Percentiles rank a stretch among this genome's conserved stretches.
Evolutionary conservation across 257 asterid genomes (phyloP).

Genomic region (Rhazya stricta): DNA sequence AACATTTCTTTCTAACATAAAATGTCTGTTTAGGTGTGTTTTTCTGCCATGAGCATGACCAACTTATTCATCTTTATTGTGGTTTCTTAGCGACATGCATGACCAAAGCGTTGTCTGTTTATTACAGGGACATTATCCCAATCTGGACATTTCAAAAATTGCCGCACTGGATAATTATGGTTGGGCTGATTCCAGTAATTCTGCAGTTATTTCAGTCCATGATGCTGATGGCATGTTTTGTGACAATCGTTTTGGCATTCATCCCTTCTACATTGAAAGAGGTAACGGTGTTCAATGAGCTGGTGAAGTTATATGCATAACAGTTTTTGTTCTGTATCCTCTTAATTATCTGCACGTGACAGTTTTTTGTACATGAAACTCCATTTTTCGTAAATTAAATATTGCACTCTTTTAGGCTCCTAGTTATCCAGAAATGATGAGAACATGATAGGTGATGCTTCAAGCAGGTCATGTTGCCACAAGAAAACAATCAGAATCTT

Average conservation of each 20-base stretch:
- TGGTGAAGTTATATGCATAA: background rate
- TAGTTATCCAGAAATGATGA: background rate
- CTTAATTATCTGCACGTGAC: background rate
- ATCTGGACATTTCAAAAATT: conserved; percentile 39
- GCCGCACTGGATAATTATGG: conserved; percentile 54
- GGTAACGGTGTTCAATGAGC: conserved; percentile 36
- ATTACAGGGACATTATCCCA: conserved; percentile 46
- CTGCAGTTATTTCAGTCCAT: conserved; percentile 28
- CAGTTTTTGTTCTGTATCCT: background rate
- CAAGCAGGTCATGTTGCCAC: background rate
- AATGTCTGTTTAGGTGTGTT: background rate
- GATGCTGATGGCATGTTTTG: conserved; percentile 53
- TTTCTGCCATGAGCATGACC: background rate
- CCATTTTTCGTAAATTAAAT: background rate
- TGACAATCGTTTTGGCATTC: conserved; percentile 67
- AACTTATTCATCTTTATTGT: background rate
- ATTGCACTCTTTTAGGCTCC: background rate
- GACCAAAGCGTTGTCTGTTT: conserved; percentile 7
- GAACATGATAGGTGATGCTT: background rate
- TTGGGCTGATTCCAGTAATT: conserved; percentile 54
- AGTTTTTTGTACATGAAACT: background rate
- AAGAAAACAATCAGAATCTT: background rate
- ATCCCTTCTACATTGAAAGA: conserved; percentile 84
- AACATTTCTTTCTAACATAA: background rate
- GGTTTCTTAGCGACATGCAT: background rate